Evolutionary conservation across 2,329 filamentous ascomycete genomes (phyloP).

Genomic region (Neonectria sp.): DNA sequence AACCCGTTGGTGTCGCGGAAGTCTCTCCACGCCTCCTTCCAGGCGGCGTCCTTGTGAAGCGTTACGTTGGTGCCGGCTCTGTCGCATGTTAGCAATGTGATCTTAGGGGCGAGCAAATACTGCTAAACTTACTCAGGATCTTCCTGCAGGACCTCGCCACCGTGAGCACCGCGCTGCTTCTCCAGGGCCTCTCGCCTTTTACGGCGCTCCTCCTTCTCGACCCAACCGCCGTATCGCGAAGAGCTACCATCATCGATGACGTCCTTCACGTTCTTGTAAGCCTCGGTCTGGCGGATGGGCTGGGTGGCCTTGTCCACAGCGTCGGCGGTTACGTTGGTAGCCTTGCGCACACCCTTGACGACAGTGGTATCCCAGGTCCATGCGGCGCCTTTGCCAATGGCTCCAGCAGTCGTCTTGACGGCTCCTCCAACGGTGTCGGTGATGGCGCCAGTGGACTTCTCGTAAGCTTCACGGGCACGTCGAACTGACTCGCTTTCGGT

Average conservation of each 20-base stretch:
- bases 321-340: constrained; percentile 87
- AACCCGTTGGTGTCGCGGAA: constrained; percentile 93
- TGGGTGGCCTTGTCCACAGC: constrained; percentile 95
- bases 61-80: constrained; percentile 96
- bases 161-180: constrained; percentile 67
- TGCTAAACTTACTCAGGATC: constrained; percentile 82
- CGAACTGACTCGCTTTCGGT: constrained; percentile 93
- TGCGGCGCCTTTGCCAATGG: constrained; percentile 89
- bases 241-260: constrained; percentile 98
- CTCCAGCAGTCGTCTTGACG: constrained; percentile 87
- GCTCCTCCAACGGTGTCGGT: constrained; percentile 84
- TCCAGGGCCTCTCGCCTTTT: constrained; percentile 83
- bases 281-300: constrained; percentile 93
- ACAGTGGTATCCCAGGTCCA: constrained; percentile 98
- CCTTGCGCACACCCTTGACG: constrained; percentile 91
- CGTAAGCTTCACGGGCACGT: constrained; percentile 87
- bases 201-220: constrained; percentile 94
- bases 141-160: constrained; percentile 77
- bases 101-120: too few species aligned
- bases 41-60: constrained; percentile 95
- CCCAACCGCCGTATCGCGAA: constrained; percentile 95
- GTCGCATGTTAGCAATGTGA: constrained; percentile 49
- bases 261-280: constrained; percentile 94
- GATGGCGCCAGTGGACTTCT: constrained; percentile 87
- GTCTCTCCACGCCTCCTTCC: constrained; percentile 98